phyloP scores from a whole-genome alignment of 441 rosid genomes.

The Gossypium davidsonii region DNA sequence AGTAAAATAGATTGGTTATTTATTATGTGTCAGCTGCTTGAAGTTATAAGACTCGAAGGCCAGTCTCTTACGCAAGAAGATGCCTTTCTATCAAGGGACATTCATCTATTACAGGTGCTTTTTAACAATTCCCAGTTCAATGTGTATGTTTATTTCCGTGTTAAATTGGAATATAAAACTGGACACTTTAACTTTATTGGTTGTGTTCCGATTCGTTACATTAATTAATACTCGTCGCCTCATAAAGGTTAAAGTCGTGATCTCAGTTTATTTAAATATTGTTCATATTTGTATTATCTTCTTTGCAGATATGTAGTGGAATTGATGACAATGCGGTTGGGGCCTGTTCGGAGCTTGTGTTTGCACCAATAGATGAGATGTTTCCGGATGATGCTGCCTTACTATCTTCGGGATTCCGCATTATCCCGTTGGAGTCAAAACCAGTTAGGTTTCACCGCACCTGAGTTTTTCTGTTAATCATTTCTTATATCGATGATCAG shows the following conservation, averaged over 20 bases:
- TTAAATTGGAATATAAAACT: neutral
- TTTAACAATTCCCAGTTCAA: neutral
- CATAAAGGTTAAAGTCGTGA: neutral
- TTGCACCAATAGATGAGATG: constrained; percentile 95
- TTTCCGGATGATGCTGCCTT: constrained; percentile 95
- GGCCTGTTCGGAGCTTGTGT: constrained; percentile 84
- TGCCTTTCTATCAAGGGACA: constrained; percentile 75
- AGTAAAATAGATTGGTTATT: neutral
- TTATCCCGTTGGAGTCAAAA: constrained; percentile 87
- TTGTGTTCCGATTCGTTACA: neutral
- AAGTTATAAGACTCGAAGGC: constrained; percentile 88
- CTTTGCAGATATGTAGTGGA: constrained; percentile 77
- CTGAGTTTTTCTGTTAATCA: neutral
- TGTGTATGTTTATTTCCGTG: neutral
- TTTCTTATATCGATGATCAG: neutral
- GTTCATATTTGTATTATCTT: neutral
- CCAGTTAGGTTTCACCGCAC: constrained; percentile 35
- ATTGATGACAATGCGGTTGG: constrained; percentile 87
- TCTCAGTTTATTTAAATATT: neutral
- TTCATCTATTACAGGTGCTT: constrained; percentile 87
- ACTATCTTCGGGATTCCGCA: constrained; percentile 89
- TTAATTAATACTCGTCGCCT: neutral
- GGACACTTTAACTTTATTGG: neutral
- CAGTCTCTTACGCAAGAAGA: constrained; percentile 88
- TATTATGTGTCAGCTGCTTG: constrained; percentile 55